Conservation (phyloP, 2,329 filamentous ascomycete genomes). For the Coniochaeta sp. region DNA sequence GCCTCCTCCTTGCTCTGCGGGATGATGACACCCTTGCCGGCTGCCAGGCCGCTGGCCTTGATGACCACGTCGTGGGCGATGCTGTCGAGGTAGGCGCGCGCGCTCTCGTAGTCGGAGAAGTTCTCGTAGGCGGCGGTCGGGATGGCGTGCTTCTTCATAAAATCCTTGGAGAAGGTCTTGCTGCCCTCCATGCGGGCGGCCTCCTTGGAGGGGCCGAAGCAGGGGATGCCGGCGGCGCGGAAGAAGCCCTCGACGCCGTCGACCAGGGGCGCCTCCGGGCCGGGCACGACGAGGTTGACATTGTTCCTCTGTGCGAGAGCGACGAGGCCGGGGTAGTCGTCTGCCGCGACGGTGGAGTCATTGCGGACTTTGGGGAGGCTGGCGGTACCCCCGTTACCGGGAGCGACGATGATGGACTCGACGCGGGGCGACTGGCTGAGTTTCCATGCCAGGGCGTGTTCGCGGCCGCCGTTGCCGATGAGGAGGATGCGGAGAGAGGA, state of each 20-base stretch:
- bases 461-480: conserved; percentile 87
- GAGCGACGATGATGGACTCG: conserved; percentile 63
- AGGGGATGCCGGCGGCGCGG: conserved; percentile 62
- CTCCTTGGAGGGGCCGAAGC: conserved; percentile 78
- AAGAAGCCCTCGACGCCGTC: conserved; percentile 85
- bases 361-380: conserved; percentile 66
- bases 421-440: conserved; percentile 75
- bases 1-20: conserved; percentile 78
- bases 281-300: conserved; percentile 79
- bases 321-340: conserved; percentile 74
- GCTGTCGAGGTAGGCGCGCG: conserved; percentile 65
- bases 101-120: conserved; percentile 70
- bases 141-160: conserved; percentile 87
- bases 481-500: conserved; percentile 64
- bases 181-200: conserved; percentile 91
- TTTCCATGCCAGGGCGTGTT: conserved; percentile 94
- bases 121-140: conserved; percentile 89
- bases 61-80: conserved; percentile 75
- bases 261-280: conserved; percentile 89
- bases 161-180: conserved; percentile 96
- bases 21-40: conserved; percentile 92
- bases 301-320: conserved; percentile 64
- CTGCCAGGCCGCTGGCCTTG: conserved; percentile 87
- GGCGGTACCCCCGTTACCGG: conserved; percentile 84
- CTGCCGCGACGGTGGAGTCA: conserved; percentile 57